phyloP scores from a whole-genome alignment of 2,329 filamentous ascomycete genomes.

The Aspergillus carbonarius region DNA sequence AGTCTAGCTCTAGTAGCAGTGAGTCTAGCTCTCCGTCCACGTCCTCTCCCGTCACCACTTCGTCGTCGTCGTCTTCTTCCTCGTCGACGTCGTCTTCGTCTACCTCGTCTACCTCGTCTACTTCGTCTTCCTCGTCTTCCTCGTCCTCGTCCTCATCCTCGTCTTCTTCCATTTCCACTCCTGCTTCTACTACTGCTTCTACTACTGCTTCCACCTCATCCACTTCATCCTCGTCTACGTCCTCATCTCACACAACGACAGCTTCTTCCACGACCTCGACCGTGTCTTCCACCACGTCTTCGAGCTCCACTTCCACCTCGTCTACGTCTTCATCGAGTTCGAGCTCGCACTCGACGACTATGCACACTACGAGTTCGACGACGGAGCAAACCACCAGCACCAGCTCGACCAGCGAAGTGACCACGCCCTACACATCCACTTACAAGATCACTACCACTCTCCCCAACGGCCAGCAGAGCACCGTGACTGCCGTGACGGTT shows the following conservation, averaged over 20 bases:
- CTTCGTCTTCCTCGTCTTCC: not conserved
- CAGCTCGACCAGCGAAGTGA: conserved; percentile 4
- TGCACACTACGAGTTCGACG: conserved; percentile 19
- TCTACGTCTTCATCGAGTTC: conserved; percentile 33
- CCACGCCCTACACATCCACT: conserved; percentile 40
- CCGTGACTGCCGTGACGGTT: conserved; percentile 47
- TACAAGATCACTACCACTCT: conserved; percentile 43
- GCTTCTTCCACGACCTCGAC: conserved; percentile 2
- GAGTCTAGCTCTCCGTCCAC: conserved; percentile 7
- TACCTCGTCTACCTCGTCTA: no score
- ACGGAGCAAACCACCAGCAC: conserved; percentile 19
- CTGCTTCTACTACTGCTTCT: conserved; percentile 13
- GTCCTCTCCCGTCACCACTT: not conserved
- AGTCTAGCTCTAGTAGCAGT: conserved; percentile 10
- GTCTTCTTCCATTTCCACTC: conserved; percentile 7
- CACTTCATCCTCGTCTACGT: not conserved
- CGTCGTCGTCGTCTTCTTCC: not conserved
- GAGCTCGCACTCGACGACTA: conserved; percentile 10
- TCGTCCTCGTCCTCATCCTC: not conserved
- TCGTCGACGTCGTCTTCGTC: not conserved
- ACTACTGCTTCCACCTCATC: conserved; percentile 5
- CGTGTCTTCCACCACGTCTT: conserved; percentile 7
- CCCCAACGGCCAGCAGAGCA: conserved; percentile 42
- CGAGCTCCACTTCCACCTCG: conserved; percentile 17
- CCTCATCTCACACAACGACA: conserved; percentile 10